phyloP scores from a whole-genome alignment of 2,329 filamentous ascomycete genomes.

The Fusarium sarcochroum region DNA sequence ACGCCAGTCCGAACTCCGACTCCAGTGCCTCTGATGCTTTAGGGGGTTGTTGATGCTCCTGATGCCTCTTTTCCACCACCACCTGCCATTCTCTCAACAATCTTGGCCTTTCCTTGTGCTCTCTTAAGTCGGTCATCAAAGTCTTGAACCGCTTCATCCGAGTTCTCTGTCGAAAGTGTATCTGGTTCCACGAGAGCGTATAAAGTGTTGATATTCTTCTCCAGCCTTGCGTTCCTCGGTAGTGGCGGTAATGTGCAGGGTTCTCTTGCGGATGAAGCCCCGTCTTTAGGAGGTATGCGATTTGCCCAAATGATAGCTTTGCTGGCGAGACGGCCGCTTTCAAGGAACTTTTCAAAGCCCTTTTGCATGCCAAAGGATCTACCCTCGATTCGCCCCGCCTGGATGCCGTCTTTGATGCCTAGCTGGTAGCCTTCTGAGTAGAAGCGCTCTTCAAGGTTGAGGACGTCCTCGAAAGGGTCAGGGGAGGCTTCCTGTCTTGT shows the following conservation, averaged over 20 bases:
- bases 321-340: slow-evolving; percentile 83
- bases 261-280: neutral
- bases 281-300: slow-evolving; percentile 62
- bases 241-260: slow-evolving; percentile 57
- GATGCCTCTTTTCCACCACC: slow-evolving; percentile 40
- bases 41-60: slow-evolving; percentile 15
- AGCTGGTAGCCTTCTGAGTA: slow-evolving; percentile 86
- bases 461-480: slow-evolving; percentile 70
- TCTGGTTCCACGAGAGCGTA: slow-evolving; percentile 84
- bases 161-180: slow-evolving; percentile 84
- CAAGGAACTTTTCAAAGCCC: slow-evolving; percentile 91
- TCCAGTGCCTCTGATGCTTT: neutral
- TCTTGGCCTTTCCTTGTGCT: slow-evolving; percentile 85
- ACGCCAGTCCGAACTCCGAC: slow-evolving; percentile 21
- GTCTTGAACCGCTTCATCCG: slow-evolving; percentile 89
- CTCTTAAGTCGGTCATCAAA: slow-evolving; percentile 91
- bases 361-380: slow-evolving; percentile 91
- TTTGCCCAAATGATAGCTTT: slow-evolving; percentile 88
- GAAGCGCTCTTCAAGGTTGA: slow-evolving; percentile 76
- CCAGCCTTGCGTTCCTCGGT: slow-evolving; percentile 74
- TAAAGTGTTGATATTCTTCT: slow-evolving; percentile 82
- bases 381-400: slow-evolving; percentile 87
- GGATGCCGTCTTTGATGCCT: slow-evolving; percentile 80
- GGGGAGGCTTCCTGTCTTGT: slow-evolving; percentile 48
- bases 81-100: slow-evolving; percentile 80